Conservation (phyloP, 1,284 basidiomycete species). For the Ceratobasidium sp. region DNA sequence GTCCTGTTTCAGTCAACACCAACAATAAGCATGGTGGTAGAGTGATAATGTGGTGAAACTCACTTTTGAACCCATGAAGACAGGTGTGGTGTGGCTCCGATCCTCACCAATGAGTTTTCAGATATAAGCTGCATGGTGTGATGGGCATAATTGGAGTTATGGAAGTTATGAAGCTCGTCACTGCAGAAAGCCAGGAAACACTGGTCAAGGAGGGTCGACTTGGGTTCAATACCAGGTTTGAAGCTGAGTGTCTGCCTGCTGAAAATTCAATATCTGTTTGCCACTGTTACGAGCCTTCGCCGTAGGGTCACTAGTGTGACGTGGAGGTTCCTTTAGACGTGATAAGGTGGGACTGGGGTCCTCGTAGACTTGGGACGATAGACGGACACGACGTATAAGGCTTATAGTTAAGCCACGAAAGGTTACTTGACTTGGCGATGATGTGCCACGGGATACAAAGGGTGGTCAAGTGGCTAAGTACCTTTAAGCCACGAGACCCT, state of each 20-base stretch:
- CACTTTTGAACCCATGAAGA: not conserved
- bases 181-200: not conserved
- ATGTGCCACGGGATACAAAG: no score
- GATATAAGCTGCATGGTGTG: not conserved
- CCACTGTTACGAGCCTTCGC: no score
- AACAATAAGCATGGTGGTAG: not conserved
- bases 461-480: no score
- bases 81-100: not conserved
- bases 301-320: no score
- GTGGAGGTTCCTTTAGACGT: no score
- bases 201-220: not conserved
- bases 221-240: not conserved
- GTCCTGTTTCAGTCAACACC: not conserved
- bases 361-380: no score
- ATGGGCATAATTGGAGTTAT: not conserved
- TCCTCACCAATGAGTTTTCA: not conserved
- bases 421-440: no score
- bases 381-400: no score
- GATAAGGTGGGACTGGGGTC: no score
- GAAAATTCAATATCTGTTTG: not conserved
- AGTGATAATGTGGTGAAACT: not conserved
- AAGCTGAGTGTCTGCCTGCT: not conserved
- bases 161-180: slow-evolving; percentile 11
- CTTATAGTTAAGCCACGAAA: no score
- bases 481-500: no score